These are phyloP conservation scores for Nemania sp. DNA, from an alignment of 2,329 filamentous ascomycete genomes.

Conservation along the genomic window DNA sequence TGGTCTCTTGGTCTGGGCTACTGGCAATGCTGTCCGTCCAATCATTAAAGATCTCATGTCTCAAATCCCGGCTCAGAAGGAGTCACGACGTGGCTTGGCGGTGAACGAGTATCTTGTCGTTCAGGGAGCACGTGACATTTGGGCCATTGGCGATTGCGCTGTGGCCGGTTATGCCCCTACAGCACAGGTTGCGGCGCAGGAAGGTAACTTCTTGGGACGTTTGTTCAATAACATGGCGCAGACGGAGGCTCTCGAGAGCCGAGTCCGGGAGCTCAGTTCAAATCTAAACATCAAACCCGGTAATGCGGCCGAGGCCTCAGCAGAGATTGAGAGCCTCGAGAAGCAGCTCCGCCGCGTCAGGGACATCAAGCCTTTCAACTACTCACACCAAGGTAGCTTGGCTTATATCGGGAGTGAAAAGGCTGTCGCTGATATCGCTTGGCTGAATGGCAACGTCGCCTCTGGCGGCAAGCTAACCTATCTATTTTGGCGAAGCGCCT, in stretches of 20 bases:
- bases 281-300: conserved; percentile 64
- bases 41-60: conserved; percentile 89
- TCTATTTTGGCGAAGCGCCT: conserved; percentile 97
- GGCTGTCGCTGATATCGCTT: conserved; percentile 95
- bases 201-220: conserved; percentile 90
- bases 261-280: conserved; percentile 71
- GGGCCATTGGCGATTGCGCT: conserved; percentile 97
- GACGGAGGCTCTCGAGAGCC: conserved; percentile 78
- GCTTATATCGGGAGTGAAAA: conserved; percentile 98
- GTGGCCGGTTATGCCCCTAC: conserved; percentile 97
- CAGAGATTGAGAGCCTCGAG: conserved; percentile 83
- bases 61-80: conserved; percentile 91
- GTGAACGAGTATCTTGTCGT: conserved; percentile 99
- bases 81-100: conserved; percentile 89
- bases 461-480: conserved; percentile 93
- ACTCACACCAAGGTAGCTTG: conserved; percentile 94
- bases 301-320: conserved; percentile 69
- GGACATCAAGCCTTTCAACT: conserved; percentile 96
- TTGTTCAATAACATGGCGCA: conserved; percentile 99
- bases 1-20: conserved; percentile 96
- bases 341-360: conserved; percentile 86
- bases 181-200: conserved; percentile 93
- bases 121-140: conserved; percentile 94
- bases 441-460: conserved; percentile 96
- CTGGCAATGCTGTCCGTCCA: conserved; percentile 89